Evolutionary conservation across 2,329 filamentous ascomycete genomes (phyloP).

Genomic region (Colletotrichum paranaense): DNA sequence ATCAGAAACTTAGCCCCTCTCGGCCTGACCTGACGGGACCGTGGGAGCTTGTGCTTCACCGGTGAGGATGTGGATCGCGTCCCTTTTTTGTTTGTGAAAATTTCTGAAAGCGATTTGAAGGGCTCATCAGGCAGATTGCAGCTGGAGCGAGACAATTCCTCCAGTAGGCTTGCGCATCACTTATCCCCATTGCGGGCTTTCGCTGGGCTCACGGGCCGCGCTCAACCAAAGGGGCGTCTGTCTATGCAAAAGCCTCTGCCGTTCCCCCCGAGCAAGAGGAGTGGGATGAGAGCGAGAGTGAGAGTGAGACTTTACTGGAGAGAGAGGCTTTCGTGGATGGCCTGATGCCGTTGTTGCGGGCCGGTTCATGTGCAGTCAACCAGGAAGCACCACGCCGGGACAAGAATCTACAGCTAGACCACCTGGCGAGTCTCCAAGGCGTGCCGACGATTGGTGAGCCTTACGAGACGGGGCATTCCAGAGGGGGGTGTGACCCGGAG

Average conservation of each 20-base stretch:
- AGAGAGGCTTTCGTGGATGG: slow-evolving; percentile 3
- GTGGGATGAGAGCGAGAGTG: not conserved
- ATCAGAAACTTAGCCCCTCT: not conserved
- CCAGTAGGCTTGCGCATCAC: not conserved
- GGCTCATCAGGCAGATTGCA: not conserved
- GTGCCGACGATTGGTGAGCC: not conserved
- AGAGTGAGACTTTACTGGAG: not conserved
- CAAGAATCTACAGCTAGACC: not conserved
- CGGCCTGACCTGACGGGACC: not conserved
- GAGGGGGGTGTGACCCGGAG: not conserved
- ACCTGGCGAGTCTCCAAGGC: not conserved
- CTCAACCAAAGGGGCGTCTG: too few species aligned
- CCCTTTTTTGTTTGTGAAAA: not conserved
- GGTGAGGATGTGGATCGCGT: slow-evolving; percentile 23
- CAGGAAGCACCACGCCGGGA: not conserved
- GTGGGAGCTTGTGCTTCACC: slow-evolving; percentile 9
- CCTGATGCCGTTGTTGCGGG: slow-evolving; percentile 17
- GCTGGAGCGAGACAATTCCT: slow-evolving; percentile 9
- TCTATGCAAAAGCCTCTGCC: too few species aligned
- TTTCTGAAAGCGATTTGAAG: not conserved
- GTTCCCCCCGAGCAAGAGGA: not conserved
- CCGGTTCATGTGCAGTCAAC: not conserved
- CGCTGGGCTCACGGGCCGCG: not conserved
- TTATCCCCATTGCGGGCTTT: not conserved
- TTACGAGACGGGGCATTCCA: not conserved